Percentiles rank a stretch among this genome's conserved stretches.
Evolutionary conservation across 1,284 basidiomycete species (phyloP).

Genomic region (Cutaneotrichosporon cavernicola): DNA sequence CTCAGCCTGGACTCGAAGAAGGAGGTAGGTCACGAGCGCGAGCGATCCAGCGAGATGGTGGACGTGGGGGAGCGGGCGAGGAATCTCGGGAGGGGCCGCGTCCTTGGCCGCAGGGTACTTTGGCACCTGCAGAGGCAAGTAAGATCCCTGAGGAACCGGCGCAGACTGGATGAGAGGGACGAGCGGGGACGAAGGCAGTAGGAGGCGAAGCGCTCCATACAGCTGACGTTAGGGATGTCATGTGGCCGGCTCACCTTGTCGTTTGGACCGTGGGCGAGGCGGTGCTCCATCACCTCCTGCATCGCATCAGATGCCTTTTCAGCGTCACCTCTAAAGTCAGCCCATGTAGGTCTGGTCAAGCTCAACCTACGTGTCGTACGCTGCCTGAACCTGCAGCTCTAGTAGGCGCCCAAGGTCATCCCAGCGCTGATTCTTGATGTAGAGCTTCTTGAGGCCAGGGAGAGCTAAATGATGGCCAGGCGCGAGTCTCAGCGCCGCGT

Average conservation of each 20-base stretch:
- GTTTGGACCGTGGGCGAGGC: slow-evolving; percentile 63
- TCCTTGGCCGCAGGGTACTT: slow-evolving; percentile 68
- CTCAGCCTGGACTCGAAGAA: slow-evolving; percentile 59
- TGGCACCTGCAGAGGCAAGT: slow-evolving; percentile 44
- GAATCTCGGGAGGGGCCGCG: slow-evolving; percentile 52
- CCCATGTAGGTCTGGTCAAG: neutral
- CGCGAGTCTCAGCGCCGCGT: slow-evolving; percentile 66
- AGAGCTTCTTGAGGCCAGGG: slow-evolving; percentile 72
- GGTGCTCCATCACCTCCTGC: slow-evolving; percentile 70
- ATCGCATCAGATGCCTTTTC: slow-evolving; percentile 74
- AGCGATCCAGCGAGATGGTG: slow-evolving; percentile 56
- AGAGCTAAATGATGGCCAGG: slow-evolving; percentile 67
- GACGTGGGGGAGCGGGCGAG: slow-evolving; percentile 50
- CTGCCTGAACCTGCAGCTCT: slow-evolving; percentile 59
- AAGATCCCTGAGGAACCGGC: slow-evolving; percentile 58
- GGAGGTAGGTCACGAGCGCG: slow-evolving; percentile 49
- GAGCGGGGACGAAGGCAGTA: slow-evolving; percentile 73
- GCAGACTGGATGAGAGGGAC: slow-evolving; percentile 66
- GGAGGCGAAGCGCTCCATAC: slow-evolving; percentile 63
- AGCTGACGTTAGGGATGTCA: slow-evolving; percentile 57
- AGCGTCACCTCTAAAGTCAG: slow-evolving; percentile 64
- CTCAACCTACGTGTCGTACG: slow-evolving; percentile 60
- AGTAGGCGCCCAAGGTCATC: slow-evolving; percentile 62
- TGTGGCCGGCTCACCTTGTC: slow-evolving; percentile 57
- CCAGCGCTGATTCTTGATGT: slow-evolving; percentile 65